Evolutionary conservation across 108 stramenopile genomes (phyloP).

Genomic region (Fragilariopsis cylindrus): DNA sequence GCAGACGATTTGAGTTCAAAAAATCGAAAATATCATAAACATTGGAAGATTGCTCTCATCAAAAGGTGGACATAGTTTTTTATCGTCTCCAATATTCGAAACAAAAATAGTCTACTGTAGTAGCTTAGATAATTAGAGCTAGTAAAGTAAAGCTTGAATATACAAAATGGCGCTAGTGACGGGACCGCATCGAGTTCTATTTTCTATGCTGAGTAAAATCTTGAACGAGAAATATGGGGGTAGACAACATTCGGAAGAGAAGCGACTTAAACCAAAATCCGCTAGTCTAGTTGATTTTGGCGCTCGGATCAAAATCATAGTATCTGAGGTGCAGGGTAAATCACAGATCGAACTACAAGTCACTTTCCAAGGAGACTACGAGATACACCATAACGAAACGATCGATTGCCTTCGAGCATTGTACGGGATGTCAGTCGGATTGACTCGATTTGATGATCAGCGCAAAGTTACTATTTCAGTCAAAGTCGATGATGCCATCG

Average conservation of each 20-base stretch:
- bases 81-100: no score
- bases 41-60: no score
- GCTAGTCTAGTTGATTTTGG: conserved; percentile 17
- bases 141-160: no score
- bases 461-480: not conserved
- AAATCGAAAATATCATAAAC: no score
- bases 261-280: conserved; percentile 10
- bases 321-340: not conserved
- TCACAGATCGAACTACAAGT: not conserved
- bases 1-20: no score
- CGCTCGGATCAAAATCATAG: conserved; percentile 8
- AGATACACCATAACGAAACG: conserved; percentile 11
- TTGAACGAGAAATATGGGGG: not conserved
- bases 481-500: not conserved
- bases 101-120: no score
- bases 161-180: conserved; percentile 6
- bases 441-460: conserved; percentile 5
- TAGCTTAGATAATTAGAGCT: no score
- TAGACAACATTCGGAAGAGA: not conserved
- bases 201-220: conserved; percentile 6
- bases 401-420: conserved; percentile 9
- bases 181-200: conserved; percentile 1
- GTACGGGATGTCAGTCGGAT: conserved; percentile 1
- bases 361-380: conserved; percentile 14
- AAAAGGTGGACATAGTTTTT: no score